Evolutionary conservation across 306 rosid genomes (phyloP), one percentile per base, ranked within the genome.

Genomic region (Vicia sativa): DNA sequence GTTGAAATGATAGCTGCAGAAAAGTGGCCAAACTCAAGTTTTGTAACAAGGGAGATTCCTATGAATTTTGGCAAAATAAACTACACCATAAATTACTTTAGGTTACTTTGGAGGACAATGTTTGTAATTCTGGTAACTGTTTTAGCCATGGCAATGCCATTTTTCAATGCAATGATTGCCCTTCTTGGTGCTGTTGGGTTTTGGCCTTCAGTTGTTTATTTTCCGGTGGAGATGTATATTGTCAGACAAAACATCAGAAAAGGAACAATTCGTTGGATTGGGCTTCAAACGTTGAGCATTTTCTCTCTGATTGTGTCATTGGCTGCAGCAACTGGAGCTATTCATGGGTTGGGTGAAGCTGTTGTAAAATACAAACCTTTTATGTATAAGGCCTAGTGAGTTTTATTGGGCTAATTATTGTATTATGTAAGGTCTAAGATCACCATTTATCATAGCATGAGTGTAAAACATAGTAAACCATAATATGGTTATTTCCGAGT

Each of bases 161-260:
- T 83, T 68, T 87, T 87, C 73, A 77, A 84, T 19, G 74, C 74
- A 56, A 79, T 85, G 86, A 71, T 87, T 6, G 87, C 85, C 2
- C 75, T 87, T 21, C 75, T 84, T 10, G 92, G 89, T 7, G 86
- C 86, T 7, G 13, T 83, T 2, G 87, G 83, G 19, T 87, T 79
- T 43, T 87, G 93, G 96, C 89, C 89, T 3, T 48, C 78, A 11
- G 85, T 78, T 1, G 80, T 89, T 0, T 87, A 81, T 68, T 78
- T 89, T 65, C 93, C 91, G 0, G 50, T 89, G 52, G 73, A 87
- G 80, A 87, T 87, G 93, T 78, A 70, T 62, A 85, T 85, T 49
- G 81, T 25, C 14, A 80, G 34, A 42, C 70, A 71, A 21, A 79
- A 80, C 65, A 83, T 85, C 14, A 44, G 5, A 16, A 85, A 72